Conservation (phyloP, 495 filamentous ascomycete species). For the Xylona heveae region DNA sequence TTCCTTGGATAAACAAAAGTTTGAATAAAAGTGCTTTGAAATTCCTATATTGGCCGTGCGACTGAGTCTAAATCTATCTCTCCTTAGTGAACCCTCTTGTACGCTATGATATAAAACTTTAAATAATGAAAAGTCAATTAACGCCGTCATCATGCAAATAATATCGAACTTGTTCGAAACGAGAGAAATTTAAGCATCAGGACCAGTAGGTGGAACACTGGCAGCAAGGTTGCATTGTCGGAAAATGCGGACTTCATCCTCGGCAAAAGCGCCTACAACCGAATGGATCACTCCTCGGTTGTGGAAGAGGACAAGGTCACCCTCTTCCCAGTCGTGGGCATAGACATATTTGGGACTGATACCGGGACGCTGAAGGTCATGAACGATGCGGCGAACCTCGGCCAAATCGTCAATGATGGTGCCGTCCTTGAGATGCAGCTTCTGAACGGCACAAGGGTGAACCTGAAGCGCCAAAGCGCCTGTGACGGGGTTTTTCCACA, state of each 20-base stretch:
- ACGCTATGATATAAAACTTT: too few species aligned
- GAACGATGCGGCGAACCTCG: constrained; percentile 42
- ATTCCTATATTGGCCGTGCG: too few species aligned
- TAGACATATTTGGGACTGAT: constrained; percentile 47
- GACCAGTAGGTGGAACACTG: constrained; percentile 28
- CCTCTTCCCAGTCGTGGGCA: constrained; percentile 53
- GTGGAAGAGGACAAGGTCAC: constrained; percentile 52
- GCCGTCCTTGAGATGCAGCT: constrained; percentile 39
- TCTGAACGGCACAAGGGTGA: constrained; percentile 43
- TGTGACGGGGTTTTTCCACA: constrained; percentile 50
- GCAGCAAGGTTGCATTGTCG: constrained; percentile 57
- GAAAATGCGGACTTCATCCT: constrained; percentile 49
- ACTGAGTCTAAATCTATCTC: too few species aligned
- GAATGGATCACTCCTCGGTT: constrained; percentile 51
- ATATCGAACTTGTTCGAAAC: background rate
- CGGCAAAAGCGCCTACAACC: constrained; percentile 50
- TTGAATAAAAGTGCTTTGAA: too few species aligned
- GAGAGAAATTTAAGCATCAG: constrained; percentile 12
- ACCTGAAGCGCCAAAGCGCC: constrained; percentile 46
- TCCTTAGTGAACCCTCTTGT: too few species aligned
- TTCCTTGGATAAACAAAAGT: too few species aligned
- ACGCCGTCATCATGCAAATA: too few species aligned
- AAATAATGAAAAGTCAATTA: too few species aligned
- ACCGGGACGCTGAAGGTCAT: constrained; percentile 45
- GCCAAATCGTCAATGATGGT: constrained; percentile 40